These are phyloP conservation scores for Huntiella abstrusa DNA, from an alignment of 2,329 filamentous ascomycete genomes.

Conservation along the genomic window DNA sequence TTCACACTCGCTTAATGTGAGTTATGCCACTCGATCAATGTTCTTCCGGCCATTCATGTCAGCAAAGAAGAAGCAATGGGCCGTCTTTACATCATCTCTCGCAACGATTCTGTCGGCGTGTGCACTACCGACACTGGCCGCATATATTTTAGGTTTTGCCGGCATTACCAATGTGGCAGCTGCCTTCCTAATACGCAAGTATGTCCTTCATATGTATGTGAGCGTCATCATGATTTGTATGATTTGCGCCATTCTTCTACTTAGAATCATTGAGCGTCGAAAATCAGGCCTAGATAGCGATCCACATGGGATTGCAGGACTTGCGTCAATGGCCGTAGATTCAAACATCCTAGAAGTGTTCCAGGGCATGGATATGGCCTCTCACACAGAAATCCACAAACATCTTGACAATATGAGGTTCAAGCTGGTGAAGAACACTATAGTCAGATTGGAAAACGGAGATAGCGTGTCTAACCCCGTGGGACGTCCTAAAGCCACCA, in stretches of 20 bases:
- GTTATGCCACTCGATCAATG: conserved; percentile 51
- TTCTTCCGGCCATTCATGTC: conserved; percentile 47
- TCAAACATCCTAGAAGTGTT: conserved; percentile 59
- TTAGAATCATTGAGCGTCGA: conserved; percentile 41
- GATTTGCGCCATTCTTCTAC: conserved; percentile 34
- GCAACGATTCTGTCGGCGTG: conserved; percentile 47
- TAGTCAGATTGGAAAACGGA: conserved; percentile 39
- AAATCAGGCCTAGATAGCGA: conserved; percentile 48
- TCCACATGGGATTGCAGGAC: conserved; percentile 53
- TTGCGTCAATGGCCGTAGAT: conserved; percentile 57
- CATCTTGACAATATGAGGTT: conserved; percentile 49
- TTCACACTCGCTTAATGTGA: conserved; percentile 50
- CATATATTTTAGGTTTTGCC: conserved; percentile 21
- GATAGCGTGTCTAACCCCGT: neutral
- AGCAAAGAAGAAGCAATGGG: conserved; percentile 43
- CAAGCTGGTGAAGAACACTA: conserved; percentile 48
- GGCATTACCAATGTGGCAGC: conserved; percentile 22
- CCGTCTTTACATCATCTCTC: conserved; percentile 47
- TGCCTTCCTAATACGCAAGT: conserved; percentile 32
- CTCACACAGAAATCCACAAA: conserved; percentile 46
- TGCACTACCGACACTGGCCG: conserved; percentile 48
- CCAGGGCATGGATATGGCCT: conserved; percentile 49
- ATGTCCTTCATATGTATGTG: conserved; percentile 44
- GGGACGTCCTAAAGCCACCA: neutral
- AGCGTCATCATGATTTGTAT: conserved; percentile 37